Percentiles rank a stretch among this genome's conserved stretches.
Evolutionary conservation across 164 flowering plant genomes (phyloP).

Genomic region (Annona squamosa): DNA sequence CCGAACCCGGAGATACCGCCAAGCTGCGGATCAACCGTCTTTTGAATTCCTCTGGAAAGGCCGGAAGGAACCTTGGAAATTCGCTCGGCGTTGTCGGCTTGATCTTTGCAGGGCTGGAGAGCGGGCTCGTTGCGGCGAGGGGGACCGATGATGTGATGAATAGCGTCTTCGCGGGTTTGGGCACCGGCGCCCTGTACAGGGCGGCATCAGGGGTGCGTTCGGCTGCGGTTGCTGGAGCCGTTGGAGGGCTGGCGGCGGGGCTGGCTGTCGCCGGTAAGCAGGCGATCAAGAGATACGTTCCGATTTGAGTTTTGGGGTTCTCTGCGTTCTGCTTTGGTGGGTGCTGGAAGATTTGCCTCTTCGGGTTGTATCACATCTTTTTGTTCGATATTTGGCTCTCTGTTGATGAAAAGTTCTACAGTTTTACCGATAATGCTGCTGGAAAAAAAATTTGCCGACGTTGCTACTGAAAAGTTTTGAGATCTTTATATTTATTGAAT

Average conservation of each 20-base stretch:
- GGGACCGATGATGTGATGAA: constrained; percentile 54
- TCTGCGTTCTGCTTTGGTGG: background rate
- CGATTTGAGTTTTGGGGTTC: constrained; percentile 19
- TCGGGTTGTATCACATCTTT: background rate
- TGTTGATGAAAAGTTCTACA: background rate
- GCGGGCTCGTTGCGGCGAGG: constrained; percentile 35
- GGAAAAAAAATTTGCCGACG: constrained; percentile 16
- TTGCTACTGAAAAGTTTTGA: background rate
- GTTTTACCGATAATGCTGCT: background rate
- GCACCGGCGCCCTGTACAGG: constrained; percentile 66
- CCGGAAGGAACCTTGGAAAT: constrained; percentile 42
- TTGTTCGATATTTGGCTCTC: background rate
- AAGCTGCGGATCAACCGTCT: constrained; percentile 49
- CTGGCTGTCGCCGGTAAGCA: constrained; percentile 60
- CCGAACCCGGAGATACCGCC: constrained; percentile 42
- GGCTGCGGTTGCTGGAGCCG: constrained; percentile 74
- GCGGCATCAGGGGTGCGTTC: constrained; percentile 64
- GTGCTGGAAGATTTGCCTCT: background rate
- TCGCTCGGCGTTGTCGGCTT: constrained; percentile 46
- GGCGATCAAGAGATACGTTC: constrained; percentile 59
- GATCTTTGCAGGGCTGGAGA: constrained; percentile 60
- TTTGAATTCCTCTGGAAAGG: constrained; percentile 39
- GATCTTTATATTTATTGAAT: background rate
- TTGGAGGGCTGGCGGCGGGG: constrained; percentile 64
- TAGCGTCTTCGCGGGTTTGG: constrained; percentile 67